Conservation (phyloP, 257 asterid species). For the Catharanthus roseus region DNA sequence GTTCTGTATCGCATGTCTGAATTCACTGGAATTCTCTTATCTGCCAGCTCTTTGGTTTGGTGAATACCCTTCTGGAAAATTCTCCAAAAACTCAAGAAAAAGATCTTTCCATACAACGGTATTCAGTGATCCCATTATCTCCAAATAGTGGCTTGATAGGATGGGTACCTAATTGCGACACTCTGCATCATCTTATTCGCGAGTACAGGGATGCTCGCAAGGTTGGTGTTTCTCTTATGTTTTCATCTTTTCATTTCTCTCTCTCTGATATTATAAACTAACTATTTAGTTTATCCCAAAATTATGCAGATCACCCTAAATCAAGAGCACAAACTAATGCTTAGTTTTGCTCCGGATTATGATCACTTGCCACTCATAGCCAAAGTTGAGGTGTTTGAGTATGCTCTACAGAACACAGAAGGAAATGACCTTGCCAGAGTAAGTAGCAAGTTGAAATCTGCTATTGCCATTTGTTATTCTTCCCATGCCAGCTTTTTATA, state of each 20-base stretch:
- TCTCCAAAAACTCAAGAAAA: slow-evolving; percentile 92
- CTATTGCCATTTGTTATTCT: background rate
- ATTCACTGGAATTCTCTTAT: slow-evolving; percentile 20
- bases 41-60: slow-evolving; percentile 88
- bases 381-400: slow-evolving; percentile 97
- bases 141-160: slow-evolving; percentile 96
- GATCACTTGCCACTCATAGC: slow-evolving; percentile 93
- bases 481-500: background rate
- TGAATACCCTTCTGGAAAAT: slow-evolving; percentile 82
- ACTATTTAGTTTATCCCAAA: slow-evolving; percentile 14
- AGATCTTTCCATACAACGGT: slow-evolving; percentile 92
- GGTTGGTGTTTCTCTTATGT: slow-evolving; percentile 35
- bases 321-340: slow-evolving; percentile 98
- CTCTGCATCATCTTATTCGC: slow-evolving; percentile 89
- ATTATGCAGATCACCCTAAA: slow-evolving; percentile 71
- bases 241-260: background rate
- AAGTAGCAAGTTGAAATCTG: slow-evolving; percentile 22
- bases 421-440: slow-evolving; percentile 96
- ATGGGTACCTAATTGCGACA: slow-evolving; percentile 99
- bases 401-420: slow-evolving; percentile 87
- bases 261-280: slow-evolving; percentile 15
- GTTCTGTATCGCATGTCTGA: background rate
- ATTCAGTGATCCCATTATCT: slow-evolving; percentile 90
- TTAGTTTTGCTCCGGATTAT: slow-evolving; percentile 93
- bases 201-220: slow-evolving; percentile 96